Evolutionary conservation across 192 early-diverging fungal species (phyloP), one percentile per base, ranked within the genome.

Genomic region (Coemansia sp.): DNA sequence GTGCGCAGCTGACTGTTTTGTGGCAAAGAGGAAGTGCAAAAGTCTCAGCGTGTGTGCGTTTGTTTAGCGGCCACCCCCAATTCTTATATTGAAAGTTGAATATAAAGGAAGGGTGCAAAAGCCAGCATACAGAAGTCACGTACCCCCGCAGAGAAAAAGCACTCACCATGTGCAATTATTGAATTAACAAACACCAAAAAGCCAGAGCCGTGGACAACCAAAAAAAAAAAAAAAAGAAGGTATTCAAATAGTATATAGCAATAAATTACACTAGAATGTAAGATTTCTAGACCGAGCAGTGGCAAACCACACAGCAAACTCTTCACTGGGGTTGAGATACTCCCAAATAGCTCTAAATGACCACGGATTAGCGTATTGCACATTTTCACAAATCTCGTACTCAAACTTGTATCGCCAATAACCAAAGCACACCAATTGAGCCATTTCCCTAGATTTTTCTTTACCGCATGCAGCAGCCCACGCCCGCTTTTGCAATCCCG

Each of bases 371-470:
- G 43, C 33, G 37, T 67, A 74, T 22, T 42, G 39, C 8, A 67
- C 41, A 19, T 56, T 46, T 23, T 74, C 64, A 17, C 47, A 47
- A 11, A 61, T 58, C 46, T 74, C 70, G 9, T 37, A 9, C 29
- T 74, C 59, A 26, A 67, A 67, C 60, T 74, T 74, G 70, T 55
- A 63, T 5, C 59, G 58, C 70, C 70, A 74, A 40, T 74, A 74
- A 0, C 70, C 70, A 14, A 29, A 31, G 30, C 60, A 47, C 8
- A 67, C 70, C 54, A 66, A 22, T 3, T 57, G 22, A 0, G 54
- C 63, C 41, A 74, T 21, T n/a, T 63, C 56, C 38, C 51, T 51
- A 1, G 53, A 39, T 3, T 26, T 21, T 1, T 11, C 22, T 6
- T 58, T 59, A 11, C 61, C 62, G 35, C 60, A 15, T 11, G 43